Conservation (phyloP, 352 stramenopile genomes). For the Pythium scleroteichum region DNA sequence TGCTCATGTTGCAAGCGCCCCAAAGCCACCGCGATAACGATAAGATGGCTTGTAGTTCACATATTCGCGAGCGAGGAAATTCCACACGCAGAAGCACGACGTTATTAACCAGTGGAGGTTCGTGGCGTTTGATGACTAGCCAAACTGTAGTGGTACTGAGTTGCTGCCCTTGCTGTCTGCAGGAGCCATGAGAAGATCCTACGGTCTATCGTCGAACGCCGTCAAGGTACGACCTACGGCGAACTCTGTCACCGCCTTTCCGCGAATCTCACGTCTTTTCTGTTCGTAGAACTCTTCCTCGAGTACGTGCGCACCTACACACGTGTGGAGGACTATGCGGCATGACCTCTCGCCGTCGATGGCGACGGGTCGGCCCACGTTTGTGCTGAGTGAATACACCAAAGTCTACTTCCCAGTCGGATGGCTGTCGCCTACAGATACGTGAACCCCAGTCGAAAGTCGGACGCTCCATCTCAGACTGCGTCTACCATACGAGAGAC, state of each 20-base stretch:
- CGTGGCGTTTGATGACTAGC: neutral
- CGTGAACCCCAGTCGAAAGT: no score
- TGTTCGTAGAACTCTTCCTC: slow-evolving; percentile 38
- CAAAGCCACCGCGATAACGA: neutral
- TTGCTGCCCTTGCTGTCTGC: neutral
- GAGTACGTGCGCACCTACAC: slow-evolving; percentile 51
- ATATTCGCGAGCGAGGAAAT: slow-evolving; percentile 38
- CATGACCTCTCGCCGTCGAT: neutral
- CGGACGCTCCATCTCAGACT: no score
- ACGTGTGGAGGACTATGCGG: slow-evolving; percentile 32
- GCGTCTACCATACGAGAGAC: neutral
- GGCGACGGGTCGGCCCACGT: neutral
- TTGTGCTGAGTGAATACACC: neutral
- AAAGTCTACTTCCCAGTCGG: neutral
- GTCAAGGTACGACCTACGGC: slow-evolving; percentile 40
- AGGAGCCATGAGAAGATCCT: slow-evolving; percentile 46
- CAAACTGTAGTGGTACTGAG: no score
- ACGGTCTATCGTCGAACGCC: slow-evolving; percentile 32
- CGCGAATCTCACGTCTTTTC: neutral
- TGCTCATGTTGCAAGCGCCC: neutral
- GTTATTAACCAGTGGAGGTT: slow-evolving; percentile 46
- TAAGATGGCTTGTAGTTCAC: slow-evolving; percentile 33
- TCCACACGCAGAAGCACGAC: slow-evolving; percentile 36
- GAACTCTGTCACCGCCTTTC: slow-evolving; percentile 35
- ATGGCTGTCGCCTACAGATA: neutral